These are phyloP conservation scores for Chimonanthus salicifolius DNA, from an alignment of 164 flowering plant species.

Conservation along the genomic window DNA sequence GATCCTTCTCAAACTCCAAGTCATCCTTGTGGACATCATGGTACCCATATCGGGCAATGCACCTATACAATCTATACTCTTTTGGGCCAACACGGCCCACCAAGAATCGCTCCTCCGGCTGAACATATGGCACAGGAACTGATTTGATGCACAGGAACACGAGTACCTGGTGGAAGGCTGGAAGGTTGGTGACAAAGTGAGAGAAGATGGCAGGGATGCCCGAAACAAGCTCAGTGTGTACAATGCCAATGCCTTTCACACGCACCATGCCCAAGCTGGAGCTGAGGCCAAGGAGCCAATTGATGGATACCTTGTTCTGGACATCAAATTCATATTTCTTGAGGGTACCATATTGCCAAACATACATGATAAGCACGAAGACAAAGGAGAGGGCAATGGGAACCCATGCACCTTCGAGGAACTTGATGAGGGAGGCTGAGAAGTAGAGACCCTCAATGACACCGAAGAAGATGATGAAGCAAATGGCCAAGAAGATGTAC, in stretches of 20 bases:
- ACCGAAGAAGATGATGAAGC: slow-evolving; percentile 76
- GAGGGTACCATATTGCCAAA: slow-evolving; percentile 84
- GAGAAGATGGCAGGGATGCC: slow-evolving; percentile 93
- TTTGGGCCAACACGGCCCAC: slow-evolving; percentile 76
- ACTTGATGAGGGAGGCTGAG: slow-evolving; percentile 84
- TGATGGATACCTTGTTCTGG: slow-evolving; percentile 87
- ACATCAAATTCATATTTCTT: slow-evolving; percentile 73
- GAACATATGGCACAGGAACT: slow-evolving; percentile 80
- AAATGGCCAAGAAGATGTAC: slow-evolving; percentile 53
- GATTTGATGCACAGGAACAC: slow-evolving; percentile 87
- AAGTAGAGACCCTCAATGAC: slow-evolving; percentile 83
- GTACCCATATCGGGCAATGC: slow-evolving; percentile 89
- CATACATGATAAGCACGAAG: slow-evolving; percentile 63
- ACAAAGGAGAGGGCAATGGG: slow-evolving; percentile 61
- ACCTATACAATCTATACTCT: slow-evolving; percentile 64
- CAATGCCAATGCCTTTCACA: slow-evolving; percentile 80
- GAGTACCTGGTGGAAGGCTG: slow-evolving; percentile 92
- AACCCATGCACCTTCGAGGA: slow-evolving; percentile 94
- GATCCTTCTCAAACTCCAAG: slow-evolving; percentile 76
- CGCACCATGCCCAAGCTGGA: slow-evolving; percentile 78
- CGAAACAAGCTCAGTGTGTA: slow-evolving; percentile 90
- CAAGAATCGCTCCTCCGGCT: slow-evolving; percentile 74
- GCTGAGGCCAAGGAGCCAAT: slow-evolving; percentile 81
- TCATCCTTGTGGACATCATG: slow-evolving; percentile 80
- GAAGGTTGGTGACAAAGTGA: slow-evolving; percentile 89